These are phyloP conservation scores for Sporobolomyces roseus DNA, from an alignment of 768 basidiomycete genomes.

Conservation along the genomic window DNA sequence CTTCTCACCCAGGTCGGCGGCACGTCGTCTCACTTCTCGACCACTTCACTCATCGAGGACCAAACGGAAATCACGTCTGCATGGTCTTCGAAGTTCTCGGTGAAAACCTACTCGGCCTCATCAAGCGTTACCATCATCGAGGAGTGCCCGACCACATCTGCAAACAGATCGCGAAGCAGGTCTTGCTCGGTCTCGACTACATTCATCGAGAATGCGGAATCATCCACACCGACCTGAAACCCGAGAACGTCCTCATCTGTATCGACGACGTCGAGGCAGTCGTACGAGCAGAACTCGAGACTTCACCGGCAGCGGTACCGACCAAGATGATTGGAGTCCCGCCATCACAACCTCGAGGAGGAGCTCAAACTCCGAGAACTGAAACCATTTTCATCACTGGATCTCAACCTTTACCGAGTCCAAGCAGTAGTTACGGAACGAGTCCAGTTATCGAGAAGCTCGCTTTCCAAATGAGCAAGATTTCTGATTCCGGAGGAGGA, in stretches of 20 bases:
- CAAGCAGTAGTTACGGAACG: constrained; percentile 63
- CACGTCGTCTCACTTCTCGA: constrained; percentile 98
- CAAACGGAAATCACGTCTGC: constrained; percentile 95
- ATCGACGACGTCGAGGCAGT: constrained; percentile 95
- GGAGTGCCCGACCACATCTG: constrained; percentile 90
- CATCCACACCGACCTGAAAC: constrained; percentile 96
- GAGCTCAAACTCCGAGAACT: constrained; percentile 87
- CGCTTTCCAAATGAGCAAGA: constrained; percentile 88
- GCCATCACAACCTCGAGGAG: constrained; percentile 76
- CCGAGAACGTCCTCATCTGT: constrained; percentile 93
- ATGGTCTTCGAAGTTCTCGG: constrained; percentile 99
- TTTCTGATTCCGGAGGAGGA: constrained; percentile 54
- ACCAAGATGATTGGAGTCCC: constrained; percentile 85
- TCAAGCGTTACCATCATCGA: constrained; percentile 97
- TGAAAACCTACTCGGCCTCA: constrained; percentile 87
- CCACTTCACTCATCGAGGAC: constrained; percentile 93
- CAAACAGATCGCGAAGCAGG: constrained; percentile 94
- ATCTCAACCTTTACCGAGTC: constrained; percentile 80
- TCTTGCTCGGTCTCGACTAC: constrained; percentile 91
- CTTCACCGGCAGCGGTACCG: constrained; percentile 55
- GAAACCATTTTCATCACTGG: constrained; percentile 82
- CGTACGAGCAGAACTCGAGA: constrained; percentile 59
- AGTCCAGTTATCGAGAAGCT: constrained; percentile 78
- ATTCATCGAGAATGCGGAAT: constrained; percentile 96
- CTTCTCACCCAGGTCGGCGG: constrained; percentile 76